phyloP scores from a whole-genome alignment of 1,284 basidiomycete genomes.

The Ceratobasidium sp. region DNA sequence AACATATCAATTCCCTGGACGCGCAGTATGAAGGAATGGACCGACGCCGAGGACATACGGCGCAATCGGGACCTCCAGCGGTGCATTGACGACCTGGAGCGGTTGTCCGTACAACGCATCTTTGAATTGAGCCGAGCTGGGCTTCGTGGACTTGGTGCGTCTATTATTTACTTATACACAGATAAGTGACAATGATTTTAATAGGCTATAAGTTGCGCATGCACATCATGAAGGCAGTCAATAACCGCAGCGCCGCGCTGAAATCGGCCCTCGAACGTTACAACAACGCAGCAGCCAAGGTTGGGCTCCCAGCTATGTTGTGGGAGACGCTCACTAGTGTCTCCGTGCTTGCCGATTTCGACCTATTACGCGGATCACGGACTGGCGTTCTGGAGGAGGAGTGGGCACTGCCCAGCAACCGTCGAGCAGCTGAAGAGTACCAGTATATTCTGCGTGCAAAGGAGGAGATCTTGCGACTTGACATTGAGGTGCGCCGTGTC shows the following conservation, averaged over 20 bases:
- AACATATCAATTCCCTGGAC: not conserved
- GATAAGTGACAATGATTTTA: not conserved
- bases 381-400: not conserved
- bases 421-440: not conserved
- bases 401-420: not conserved
- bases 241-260: not conserved
- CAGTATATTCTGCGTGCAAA: not conserved
- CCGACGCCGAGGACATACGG: not conserved
- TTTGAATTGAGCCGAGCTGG: constrained; percentile 1
- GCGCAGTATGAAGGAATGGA: not conserved
- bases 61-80: not conserved
- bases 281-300: constrained; percentile 1
- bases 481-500: not conserved
- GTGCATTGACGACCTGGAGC: constrained; percentile 15
- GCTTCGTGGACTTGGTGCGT: not conserved
- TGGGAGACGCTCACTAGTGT: not conserved
- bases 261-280: constrained; percentile 4
- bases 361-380: not conserved
- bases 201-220: constrained; percentile 8
- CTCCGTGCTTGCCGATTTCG: not conserved
- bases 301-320: not conserved
- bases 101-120: not conserved
- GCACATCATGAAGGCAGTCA: constrained; percentile 1
- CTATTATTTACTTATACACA: not conserved
- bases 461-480: not conserved